phyloP scores from a whole-genome alignment of 768 basidiomycete species.

The Trametes villosa region DNA sequence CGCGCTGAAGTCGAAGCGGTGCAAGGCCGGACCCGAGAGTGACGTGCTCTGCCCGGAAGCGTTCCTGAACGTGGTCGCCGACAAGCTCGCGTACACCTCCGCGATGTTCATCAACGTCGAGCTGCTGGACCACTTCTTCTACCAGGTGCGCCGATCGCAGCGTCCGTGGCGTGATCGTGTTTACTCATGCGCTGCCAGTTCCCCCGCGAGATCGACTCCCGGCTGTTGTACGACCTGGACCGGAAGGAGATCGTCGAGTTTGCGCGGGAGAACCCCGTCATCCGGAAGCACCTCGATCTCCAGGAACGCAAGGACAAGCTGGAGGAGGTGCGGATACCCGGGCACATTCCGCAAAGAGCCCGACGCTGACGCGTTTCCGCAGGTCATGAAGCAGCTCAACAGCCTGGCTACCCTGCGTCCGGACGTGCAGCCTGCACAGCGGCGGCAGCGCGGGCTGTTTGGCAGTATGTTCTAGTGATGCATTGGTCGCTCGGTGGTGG shows the following conservation, averaged over 20 bases:
- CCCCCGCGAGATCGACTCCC: conserved; percentile 95
- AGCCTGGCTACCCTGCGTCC: conserved; percentile 86
- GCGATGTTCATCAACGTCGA: conserved; percentile 99
- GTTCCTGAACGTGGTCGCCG: conserved; percentile 94
- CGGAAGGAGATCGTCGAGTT: conserved; percentile 88
- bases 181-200: conserved; percentile 58
- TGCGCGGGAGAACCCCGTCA: conserved; percentile 92
- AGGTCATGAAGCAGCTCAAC: conserved; percentile 97
- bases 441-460: conserved; percentile 80
- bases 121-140: conserved; percentile 97
- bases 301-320: conserved; percentile 98
- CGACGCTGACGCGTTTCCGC: background rate
- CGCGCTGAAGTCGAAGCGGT: conserved; percentile 88
- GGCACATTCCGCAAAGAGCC: background rate
- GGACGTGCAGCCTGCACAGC: conserved; percentile 74
- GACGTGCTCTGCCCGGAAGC: conserved; percentile 94
- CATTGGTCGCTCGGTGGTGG: background rate
- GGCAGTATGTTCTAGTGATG: conserved; percentile 59
- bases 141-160: conserved; percentile 65
- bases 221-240: conserved; percentile 91
- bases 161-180: background rate
- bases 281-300: conserved; percentile 86
- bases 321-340: conserved; percentile 67
- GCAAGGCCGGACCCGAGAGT: conserved; percentile 84
- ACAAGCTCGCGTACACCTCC: conserved; percentile 94